Conservation (phyloP, 352 stramenopile species). For the Phytopythium cucurbitacearum region DNA sequence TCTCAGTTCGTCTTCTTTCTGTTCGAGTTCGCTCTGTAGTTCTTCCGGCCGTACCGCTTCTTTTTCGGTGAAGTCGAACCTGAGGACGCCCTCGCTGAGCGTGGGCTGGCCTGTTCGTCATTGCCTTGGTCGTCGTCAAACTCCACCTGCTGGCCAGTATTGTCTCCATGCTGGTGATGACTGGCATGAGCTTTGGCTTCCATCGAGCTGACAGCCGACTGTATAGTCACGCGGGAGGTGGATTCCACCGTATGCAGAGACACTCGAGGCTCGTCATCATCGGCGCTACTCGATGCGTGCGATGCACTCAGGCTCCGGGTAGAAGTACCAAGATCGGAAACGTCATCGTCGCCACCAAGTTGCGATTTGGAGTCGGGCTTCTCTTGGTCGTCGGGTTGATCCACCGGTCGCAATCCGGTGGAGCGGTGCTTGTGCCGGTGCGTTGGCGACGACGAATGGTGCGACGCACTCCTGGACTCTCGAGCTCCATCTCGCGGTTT, state of each 20-base stretch:
- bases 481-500: constrained; percentile 1
- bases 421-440: neutral
- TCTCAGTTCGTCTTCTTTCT: constrained; percentile 47
- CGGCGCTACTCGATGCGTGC: too few species aligned
- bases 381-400: neutral
- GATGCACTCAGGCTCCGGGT: too few species aligned
- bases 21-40: constrained; percentile 66
- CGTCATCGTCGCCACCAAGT: neutral
- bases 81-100: constrained; percentile 27
- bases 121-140: constrained; percentile 6
- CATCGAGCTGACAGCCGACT: too few species aligned
- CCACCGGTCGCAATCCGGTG: neutral
- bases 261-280: too few species aligned
- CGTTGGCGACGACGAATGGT: constrained; percentile 3
- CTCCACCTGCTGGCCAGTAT: too few species aligned
- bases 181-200: too few species aligned
- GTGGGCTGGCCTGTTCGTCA: constrained; percentile 11
- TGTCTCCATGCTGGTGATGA: too few species aligned
- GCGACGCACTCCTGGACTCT: neutral
- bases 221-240: too few species aligned
- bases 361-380: neutral
- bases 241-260: too few species aligned
- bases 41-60: constrained; percentile 60
- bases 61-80: constrained; percentile 43
- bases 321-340: too few species aligned